phyloP scores from a whole-genome alignment of 140 eudicot species.

The Cichorium intybus region DNA sequence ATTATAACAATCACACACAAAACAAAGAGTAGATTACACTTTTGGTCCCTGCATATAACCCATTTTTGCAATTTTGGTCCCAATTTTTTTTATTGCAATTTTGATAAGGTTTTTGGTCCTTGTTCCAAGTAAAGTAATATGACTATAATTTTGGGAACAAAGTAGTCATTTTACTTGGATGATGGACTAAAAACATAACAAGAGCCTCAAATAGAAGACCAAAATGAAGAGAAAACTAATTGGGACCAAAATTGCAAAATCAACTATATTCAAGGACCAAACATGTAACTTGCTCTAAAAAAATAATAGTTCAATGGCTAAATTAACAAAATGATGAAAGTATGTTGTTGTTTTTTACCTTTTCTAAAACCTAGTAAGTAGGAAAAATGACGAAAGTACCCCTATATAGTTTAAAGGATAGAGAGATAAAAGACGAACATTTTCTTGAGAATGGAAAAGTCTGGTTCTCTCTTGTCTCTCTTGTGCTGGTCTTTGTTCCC shows the following conservation, averaged over 20 bases:
- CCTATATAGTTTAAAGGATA: neutral
- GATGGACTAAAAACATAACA: neutral
- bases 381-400: neutral
- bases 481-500: constrained; percentile 95
- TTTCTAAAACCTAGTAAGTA: too few relatives aligned
- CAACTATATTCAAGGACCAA: neutral
- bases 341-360: neutral
- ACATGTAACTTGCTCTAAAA: neutral
- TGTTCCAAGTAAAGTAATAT: neutral
- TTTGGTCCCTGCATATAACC: neutral
- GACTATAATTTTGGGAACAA: too few relatives aligned
- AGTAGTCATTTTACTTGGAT: too few relatives aligned
- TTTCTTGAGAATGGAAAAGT: constrained; percentile 83
- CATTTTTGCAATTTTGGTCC: neutral
- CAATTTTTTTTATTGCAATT: neutral
- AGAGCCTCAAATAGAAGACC: too few relatives aligned
- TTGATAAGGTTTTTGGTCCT: neutral
- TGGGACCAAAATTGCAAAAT: neutral
- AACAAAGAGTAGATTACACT: neutral
- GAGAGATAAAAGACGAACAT: constrained; percentile 46
- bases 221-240: neutral
- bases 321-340: neutral
- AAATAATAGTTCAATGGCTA: neutral
- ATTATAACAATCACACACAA: too few relatives aligned
- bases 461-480: constrained; percentile 99